These are phyloP conservation scores for Penicillium desertorum DNA, from an alignment of 495 filamentous ascomycete species.

Conservation along the genomic window DNA sequence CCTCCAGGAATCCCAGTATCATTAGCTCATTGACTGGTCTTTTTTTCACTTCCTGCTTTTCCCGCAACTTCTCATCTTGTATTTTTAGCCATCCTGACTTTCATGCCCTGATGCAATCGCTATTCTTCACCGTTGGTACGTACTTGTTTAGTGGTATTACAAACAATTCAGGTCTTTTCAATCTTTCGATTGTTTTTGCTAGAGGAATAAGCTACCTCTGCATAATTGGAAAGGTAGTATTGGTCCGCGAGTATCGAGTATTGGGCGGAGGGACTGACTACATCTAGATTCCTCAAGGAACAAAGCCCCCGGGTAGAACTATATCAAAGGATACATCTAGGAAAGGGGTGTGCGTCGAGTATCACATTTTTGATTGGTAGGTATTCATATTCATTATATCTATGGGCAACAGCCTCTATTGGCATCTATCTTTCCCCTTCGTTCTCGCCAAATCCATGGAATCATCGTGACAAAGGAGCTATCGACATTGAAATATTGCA, in stretches of 20 bases:
- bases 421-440: too few relatives aligned
- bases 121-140: conserved; percentile 1
- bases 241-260: background rate
- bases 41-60: background rate
- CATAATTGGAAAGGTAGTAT: background rate
- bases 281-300: background rate
- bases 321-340: background rate
- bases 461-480: background rate
- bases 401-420: too few relatives aligned
- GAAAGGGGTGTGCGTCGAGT: background rate
- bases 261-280: background rate
- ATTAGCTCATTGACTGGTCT: conserved; percentile 4
- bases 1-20: background rate
- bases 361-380: background rate
- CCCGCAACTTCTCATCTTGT: conserved; percentile 2
- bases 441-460: background rate
- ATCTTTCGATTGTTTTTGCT: background rate
- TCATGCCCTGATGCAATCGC: conserved; percentile 10
- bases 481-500: background rate
- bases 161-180: conserved; percentile 1
- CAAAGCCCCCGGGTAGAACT: background rate
- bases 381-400: background rate
- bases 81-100: conserved; percentile 9
- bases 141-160: conserved; percentile 10
- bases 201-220: background rate